These are phyloP conservation scores for Phytophthora boehmeriae DNA, from an alignment of 352 stramenopile genomes.

Conservation along the genomic window DNA sequence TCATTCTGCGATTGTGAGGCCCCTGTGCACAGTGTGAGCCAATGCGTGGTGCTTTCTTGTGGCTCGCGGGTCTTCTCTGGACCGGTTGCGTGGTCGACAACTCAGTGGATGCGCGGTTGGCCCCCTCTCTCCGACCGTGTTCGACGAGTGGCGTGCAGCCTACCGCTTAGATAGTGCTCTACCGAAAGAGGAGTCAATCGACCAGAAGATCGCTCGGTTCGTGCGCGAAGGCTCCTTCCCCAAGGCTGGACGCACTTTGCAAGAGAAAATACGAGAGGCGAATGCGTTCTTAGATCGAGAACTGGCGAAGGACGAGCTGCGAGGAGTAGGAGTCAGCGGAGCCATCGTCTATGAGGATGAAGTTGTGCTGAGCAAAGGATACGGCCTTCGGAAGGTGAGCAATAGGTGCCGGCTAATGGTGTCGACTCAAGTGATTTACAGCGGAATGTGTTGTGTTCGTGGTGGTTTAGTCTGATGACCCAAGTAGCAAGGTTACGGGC, in stretches of 20 bases:
- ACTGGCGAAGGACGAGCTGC: slow-evolving; percentile 34
- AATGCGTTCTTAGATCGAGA: slow-evolving; percentile 50
- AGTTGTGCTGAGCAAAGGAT: slow-evolving; percentile 47
- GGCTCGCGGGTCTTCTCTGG: slow-evolving; percentile 4
- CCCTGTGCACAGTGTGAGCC: background rate
- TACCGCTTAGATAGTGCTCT: slow-evolving; percentile 22
- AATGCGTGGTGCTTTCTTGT: slow-evolving; percentile 2
- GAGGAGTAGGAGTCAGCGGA: slow-evolving; percentile 49
- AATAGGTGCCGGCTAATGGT: background rate
- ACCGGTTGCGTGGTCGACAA: background rate
- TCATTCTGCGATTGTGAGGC: slow-evolving; percentile 7
- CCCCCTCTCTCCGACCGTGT: slow-evolving; percentile 25
- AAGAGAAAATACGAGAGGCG: slow-evolving; percentile 51
- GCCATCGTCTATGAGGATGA: slow-evolving; percentile 62
- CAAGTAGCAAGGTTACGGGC: slow-evolving; percentile 35
- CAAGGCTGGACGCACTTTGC: slow-evolving; percentile 33
- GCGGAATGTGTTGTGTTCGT: background rate
- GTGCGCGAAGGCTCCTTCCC: slow-evolving; percentile 44
- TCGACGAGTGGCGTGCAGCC: slow-evolving; percentile 30
- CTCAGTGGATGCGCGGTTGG: slow-evolving; percentile 3
- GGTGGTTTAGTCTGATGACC: slow-evolving; percentile 32
- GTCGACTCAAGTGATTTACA: background rate
- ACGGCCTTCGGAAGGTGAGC: slow-evolving; percentile 38
- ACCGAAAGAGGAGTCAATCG: slow-evolving; percentile 19
- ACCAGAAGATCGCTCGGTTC: slow-evolving; percentile 40